Percentiles rank a stretch among this genome's conserved stretches.
phyloP scores from a whole-genome alignment of 495 filamentous ascomycete species.

The Xylaria cubensis region DNA sequence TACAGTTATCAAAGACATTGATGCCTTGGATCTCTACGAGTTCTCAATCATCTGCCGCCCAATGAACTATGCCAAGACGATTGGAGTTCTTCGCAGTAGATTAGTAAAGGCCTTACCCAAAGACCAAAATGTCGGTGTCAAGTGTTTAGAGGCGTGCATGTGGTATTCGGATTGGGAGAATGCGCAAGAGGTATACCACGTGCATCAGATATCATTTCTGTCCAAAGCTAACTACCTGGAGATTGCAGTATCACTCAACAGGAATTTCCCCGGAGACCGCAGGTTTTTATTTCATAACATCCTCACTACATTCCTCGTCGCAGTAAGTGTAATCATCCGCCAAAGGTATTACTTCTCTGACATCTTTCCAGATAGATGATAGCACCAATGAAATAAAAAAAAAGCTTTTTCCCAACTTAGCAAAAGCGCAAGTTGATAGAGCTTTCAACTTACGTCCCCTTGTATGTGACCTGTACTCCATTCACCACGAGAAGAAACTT shows the following conservation, averaged over 20 bases:
- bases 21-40: conserved; percentile 53
- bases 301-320: conserved; percentile 49
- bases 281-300: conserved; percentile 54
- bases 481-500: not conserved
- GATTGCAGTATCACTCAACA: conserved; percentile 54
- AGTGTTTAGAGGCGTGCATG: conserved; percentile 52
- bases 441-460: conserved; percentile 50
- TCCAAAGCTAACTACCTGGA: conserved; percentile 30
- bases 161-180: conserved; percentile 54
- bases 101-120: conserved; percentile 53
- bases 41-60: conserved; percentile 33
- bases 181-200: conserved; percentile 51
- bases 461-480: conserved; percentile 30
- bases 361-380: conserved; percentile 42
- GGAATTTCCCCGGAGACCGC: conserved; percentile 46
- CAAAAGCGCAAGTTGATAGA: conserved; percentile 49
- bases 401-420: conserved; percentile 50
- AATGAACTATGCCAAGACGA: conserved; percentile 40
- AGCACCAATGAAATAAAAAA: conserved; percentile 45
- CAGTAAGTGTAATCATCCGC: conserved; percentile 41
- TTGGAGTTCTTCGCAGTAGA: conserved; percentile 49
- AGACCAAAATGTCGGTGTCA: conserved; percentile 39
- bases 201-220: not conserved
- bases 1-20: conserved; percentile 44
- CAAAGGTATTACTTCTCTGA: conserved; percentile 30